Evolutionary conservation across 1,139 yeast species (phyloP).

Genomic region (Saccharomyces hybrid): DNA sequence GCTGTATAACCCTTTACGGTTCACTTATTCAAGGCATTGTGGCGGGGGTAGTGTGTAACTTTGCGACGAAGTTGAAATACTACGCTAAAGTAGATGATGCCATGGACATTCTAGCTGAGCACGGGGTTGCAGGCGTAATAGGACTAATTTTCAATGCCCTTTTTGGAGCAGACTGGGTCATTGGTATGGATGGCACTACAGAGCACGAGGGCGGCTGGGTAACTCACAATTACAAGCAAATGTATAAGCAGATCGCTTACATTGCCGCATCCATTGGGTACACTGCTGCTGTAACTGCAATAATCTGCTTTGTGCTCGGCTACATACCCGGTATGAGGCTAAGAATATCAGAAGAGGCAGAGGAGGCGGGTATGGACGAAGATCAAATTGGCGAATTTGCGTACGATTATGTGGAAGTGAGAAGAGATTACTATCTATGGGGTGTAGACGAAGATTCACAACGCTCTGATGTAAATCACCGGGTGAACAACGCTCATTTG

Average conservation of each 20-base stretch:
- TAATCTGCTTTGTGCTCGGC: slow-evolving; percentile 67
- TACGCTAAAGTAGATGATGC: slow-evolving; percentile 81
- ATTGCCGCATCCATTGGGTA: slow-evolving; percentile 69
- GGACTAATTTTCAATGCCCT: slow-evolving; percentile 84
- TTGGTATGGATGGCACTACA: slow-evolving; percentile 81
- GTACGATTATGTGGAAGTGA: slow-evolving; percentile 92
- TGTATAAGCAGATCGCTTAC: slow-evolving; percentile 84
- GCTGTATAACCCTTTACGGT: slow-evolving; percentile 87
- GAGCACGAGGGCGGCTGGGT: slow-evolving; percentile 90
- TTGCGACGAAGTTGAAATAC: slow-evolving; percentile 81
- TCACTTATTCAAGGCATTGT: slow-evolving; percentile 77
- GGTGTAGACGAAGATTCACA: slow-evolving; percentile 28
- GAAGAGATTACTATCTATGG: slow-evolving; percentile 86
- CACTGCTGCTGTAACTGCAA: slow-evolving; percentile 67
- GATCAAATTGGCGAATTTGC: slow-evolving; percentile 98
- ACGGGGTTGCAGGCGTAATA: slow-evolving; percentile 91
- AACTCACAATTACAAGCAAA: slow-evolving; percentile 81
- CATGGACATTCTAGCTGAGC: slow-evolving; percentile 93
- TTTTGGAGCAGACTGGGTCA: slow-evolving; percentile 79
- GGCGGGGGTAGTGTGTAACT: slow-evolving; percentile 81
- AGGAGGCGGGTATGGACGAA: slow-evolving; percentile 86
- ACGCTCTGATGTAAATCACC: neutral
- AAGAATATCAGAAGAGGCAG: slow-evolving; percentile 78
- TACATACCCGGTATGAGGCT: slow-evolving; percentile 76
- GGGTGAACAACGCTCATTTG: neutral